phyloP scores from a whole-genome alignment of 495 filamentous ascomycete species.

The Hypoxylon rickii region DNA sequence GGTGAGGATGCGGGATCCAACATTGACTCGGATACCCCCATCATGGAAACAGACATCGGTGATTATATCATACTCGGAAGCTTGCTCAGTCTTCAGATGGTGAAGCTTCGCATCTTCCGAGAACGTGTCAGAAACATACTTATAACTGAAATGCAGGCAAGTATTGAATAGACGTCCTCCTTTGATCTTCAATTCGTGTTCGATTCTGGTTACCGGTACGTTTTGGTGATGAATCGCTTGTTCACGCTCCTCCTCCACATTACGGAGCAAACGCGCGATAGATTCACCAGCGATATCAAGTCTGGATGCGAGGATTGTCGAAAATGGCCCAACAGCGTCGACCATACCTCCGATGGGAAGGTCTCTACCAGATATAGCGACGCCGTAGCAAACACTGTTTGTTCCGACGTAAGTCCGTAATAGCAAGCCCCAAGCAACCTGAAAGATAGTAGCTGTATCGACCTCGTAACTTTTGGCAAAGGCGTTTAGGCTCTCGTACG shows the following conservation, averaged over 20 bases:
- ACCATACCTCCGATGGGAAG: slow-evolving; percentile 42
- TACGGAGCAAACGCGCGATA: slow-evolving; percentile 38
- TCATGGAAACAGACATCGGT: slow-evolving; percentile 44
- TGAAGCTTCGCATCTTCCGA: slow-evolving; percentile 29
- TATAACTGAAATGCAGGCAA: slow-evolving; percentile 50
- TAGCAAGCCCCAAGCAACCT: slow-evolving; percentile 53
- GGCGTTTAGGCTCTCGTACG: slow-evolving; percentile 39
- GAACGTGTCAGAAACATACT: slow-evolving; percentile 27
- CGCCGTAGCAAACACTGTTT: slow-evolving; percentile 50
- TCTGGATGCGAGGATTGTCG: slow-evolving; percentile 44
- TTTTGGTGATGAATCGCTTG: slow-evolving; percentile 46
- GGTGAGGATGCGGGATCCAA: slow-evolving; percentile 50
- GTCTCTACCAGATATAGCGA: slow-evolving; percentile 48
- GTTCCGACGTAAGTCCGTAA: slow-evolving; percentile 49
- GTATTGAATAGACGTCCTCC: slow-evolving; percentile 52
- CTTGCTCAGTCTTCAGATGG: slow-evolving; percentile 47
- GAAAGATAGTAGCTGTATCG: slow-evolving; percentile 42
- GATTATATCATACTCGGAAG: slow-evolving; percentile 50
- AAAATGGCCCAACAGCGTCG: slow-evolving; percentile 50
- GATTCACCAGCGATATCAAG: slow-evolving; percentile 40
- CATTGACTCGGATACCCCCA: slow-evolving; percentile 46
- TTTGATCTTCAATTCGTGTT: slow-evolving; percentile 49
- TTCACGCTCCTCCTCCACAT: slow-evolving; percentile 42
- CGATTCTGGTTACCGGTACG: slow-evolving; percentile 47
- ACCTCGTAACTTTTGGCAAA: slow-evolving; percentile 44